Evolutionary conservation across 768 basidiomycete species (phyloP), one percentile per base, ranked within the genome.

Genomic region (Serpula lacrymans): DNA sequence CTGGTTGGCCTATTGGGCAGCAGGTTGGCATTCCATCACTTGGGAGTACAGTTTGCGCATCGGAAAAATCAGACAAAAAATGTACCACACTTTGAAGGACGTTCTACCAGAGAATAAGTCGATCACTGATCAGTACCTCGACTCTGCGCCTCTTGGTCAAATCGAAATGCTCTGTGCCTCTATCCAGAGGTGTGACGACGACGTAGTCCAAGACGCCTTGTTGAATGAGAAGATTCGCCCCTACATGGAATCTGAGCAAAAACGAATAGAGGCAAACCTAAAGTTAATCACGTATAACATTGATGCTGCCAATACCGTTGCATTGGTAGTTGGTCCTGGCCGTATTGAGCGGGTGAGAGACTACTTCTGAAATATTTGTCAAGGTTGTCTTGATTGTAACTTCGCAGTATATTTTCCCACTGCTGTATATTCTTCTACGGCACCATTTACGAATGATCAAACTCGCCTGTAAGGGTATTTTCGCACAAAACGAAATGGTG

Each of bases 1-100:
- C 20, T 64, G 64, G 59, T 38, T 65, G 11, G 55, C 63, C 1
- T 62, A 59, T 34, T 67, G 64, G 64, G 58, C 60, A 10, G 48
- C 57, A 6, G 63, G 66, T 64, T 9, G 21, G 54, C 32, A 0
- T 14, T 39, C 31, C n/a, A 48, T 36, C 41, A 43, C 6, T 44
- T 51, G 51, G 16, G 28, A 11, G 34, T 52, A 54, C 24, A 45
- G 34, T 2, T 32, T 41, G 10, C 20, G 29, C 26, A 52, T 54
- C 14, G 35, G 38, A 26, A 46, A 50, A 22, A 39, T 55, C 22
- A 37, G 55, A 2, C 45, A 52, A 7, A 56, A 50, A 25, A 54
- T 58, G 50, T 46, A 51, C 16, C 37, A 48, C 17, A 37, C 46
- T n/a, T 42, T 51, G 16, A 33, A 18, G 3, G 42, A 47, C 24